phyloP scores from a whole-genome alignment of 768 basidiomycete species.

The Leccinum subgranulosum region DNA sequence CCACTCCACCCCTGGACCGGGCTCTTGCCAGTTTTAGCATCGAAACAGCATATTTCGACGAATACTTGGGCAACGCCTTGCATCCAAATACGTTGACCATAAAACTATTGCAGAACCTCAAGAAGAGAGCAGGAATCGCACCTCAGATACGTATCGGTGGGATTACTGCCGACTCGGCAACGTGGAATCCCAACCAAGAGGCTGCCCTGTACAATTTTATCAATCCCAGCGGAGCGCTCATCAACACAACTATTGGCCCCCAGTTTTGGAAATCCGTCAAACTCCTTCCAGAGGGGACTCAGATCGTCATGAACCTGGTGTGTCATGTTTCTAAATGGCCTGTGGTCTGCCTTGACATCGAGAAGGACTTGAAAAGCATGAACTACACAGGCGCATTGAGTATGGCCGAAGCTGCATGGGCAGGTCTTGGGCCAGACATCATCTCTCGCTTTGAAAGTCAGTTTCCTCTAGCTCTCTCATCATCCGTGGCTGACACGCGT shows the following conservation, averaged over 20 bases:
- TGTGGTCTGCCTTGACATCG: background rate
- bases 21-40: slow-evolving; percentile 52
- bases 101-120: slow-evolving; percentile 45
- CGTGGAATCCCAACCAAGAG: slow-evolving; percentile 42
- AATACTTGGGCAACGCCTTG: slow-evolving; percentile 45
- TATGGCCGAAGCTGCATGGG: slow-evolving; percentile 42
- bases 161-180: slow-evolving; percentile 52
- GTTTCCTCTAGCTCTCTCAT: background rate
- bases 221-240: slow-evolving; percentile 39
- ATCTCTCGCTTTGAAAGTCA: slow-evolving; percentile 47
- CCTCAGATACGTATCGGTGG: slow-evolving; percentile 52
- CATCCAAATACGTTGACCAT: slow-evolving; percentile 42
- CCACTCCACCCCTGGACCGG: slow-evolving; percentile 43
- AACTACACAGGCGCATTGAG: slow-evolving; percentile 40
- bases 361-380: slow-evolving; percentile 45
- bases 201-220: slow-evolving; percentile 37
- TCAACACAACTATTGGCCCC: slow-evolving; percentile 51
- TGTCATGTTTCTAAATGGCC: background rate
- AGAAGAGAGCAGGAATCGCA: slow-evolving; percentile 42
- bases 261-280: slow-evolving; percentile 47
- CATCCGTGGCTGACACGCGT: background rate
- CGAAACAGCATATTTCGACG: slow-evolving; percentile 52
- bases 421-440: slow-evolving; percentile 35
- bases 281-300: slow-evolving; percentile 43
- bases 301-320: slow-evolving; percentile 46